Base-by-base conservation (phyloP, 208 protist genomes). In the Leptomonas pyrrhocoris region DNA sequence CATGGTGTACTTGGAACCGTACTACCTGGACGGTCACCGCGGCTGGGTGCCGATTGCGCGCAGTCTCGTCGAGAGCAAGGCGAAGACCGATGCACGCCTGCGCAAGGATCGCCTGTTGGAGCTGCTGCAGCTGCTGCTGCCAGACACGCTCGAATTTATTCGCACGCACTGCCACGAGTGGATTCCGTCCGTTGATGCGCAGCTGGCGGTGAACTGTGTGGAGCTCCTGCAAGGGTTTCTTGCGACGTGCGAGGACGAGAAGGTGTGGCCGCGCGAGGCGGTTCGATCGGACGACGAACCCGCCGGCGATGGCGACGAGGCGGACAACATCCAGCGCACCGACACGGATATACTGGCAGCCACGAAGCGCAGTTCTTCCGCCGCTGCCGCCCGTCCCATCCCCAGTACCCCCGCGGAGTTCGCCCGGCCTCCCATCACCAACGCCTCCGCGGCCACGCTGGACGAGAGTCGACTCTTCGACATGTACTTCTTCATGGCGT, bases 1-100 rank as follows among this genome's bases (percentile, higher is more conserved):
- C 65, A 99, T 99, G 98, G 96, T 99, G 55, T 99, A 96, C 76
- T 86, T 98, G 72, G 97, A 99, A 76, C 89, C 94, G 34, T 97
- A 89, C 79, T 97, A 98, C 72, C 76, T 96, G 3, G 92, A 97
- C 68, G 86, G 89, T 18, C 68, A 82, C 43, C 86, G 93, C n/a
- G 94, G 96, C n/a, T 96, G 93, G 93, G 76, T 85, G 42, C 90
- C 85, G 13, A 85, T 97, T 73, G 83, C 87, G 25, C 77, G 79
- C 60, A 93, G 80, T 30, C 79, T 96, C 50, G 70, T 90, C 11
- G 59, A 63, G 38, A 55, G 86, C 55, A 88, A 93, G 73, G 74
- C 83, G 16, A 70, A 72, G 12, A 34, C 55, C 15, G 76, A 89
- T 68, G 50, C 73, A 27, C 76, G 70, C 15, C 74, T 94, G 60